Evolutionary conservation across 148 eudicot genomes (phyloP).

Genomic region (Arbutus unedo): DNA sequence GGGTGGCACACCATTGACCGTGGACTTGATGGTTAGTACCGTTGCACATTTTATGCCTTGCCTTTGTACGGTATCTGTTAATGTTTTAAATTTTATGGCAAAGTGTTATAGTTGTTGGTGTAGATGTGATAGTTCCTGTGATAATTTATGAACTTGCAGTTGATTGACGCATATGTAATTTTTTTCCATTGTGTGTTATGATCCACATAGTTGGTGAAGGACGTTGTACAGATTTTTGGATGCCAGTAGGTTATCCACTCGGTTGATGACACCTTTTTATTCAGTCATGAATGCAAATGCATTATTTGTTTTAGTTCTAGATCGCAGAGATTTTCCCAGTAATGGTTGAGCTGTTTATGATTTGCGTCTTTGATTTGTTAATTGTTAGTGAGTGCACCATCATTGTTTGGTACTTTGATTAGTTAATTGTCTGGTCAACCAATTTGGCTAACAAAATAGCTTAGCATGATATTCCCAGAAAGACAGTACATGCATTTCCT

Average conservation of each 20-base stretch:
- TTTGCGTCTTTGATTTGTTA: not conserved
- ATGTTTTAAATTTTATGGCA: not conserved
- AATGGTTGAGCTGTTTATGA: not conserved
- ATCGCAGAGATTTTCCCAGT: not conserved
- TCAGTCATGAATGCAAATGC: not conserved
- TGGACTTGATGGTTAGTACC: slow-evolving; percentile 54
- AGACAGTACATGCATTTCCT: not conserved
- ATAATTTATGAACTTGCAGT: not conserved
- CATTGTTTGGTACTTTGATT: not conserved
- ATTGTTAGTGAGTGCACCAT: not conserved
- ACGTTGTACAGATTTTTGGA: slow-evolving; percentile 1
- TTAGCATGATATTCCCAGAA: not conserved
- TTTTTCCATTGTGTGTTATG: not conserved
- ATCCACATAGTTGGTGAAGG: not conserved
- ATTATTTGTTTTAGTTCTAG: not conserved
- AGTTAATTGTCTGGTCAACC: not conserved
- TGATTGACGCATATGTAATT: not conserved
- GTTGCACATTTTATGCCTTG: not conserved
- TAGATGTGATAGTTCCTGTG: not conserved
- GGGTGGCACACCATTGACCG: slow-evolving; percentile 81
- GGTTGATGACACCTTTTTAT: not conserved
- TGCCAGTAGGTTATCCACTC: not conserved
- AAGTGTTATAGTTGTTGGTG: slow-evolving; percentile 2
- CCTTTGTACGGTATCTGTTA: not conserved
- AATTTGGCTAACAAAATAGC: not conserved